Evolutionary conservation across 805 yeast genomes (phyloP).

Genomic region (Candida cerambycidarum): DNA sequence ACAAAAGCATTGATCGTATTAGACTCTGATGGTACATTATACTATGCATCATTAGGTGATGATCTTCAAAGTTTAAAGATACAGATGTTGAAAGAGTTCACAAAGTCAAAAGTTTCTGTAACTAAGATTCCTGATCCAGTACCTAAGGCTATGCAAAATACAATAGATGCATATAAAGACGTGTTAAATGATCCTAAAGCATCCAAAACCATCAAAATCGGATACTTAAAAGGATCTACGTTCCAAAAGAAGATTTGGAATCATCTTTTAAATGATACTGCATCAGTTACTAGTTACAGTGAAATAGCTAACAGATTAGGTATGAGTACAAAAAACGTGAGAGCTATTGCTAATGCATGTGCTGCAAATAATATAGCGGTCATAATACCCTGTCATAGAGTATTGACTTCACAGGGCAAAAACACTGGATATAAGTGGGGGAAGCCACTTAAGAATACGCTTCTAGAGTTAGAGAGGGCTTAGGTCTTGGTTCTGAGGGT

Average conservation of each 20-base stretch:
- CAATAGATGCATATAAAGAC: conserved; percentile 13
- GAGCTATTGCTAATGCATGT: conserved; percentile 44
- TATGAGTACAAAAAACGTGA: conserved; percentile 23
- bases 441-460: conserved; percentile 23
- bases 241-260: conserved; percentile 42
- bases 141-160: conserved; percentile 1
- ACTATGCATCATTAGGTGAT: conserved; percentile 22
- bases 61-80: conserved; percentile 6
- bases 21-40: conserved; percentile 17
- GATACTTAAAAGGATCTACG: conserved; percentile 36
- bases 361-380: conserved; percentile 40
- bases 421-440: conserved; percentile 44
- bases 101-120: conserved; percentile 7
- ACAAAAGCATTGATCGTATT: conserved; percentile 17
- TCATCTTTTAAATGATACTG: conserved; percentile 22
- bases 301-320: conserved; percentile 31
- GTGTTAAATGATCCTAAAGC: conserved; percentile 15
- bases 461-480: conserved; percentile 1
- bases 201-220: conserved; percentile 7
- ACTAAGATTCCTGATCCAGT: conserved; percentile 10
- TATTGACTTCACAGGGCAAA: conserved; percentile 27
- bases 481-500: too few relatives aligned
- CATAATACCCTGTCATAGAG: conserved; percentile 46
- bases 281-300: conserved; percentile 26
- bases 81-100: conserved; percentile 16